Conservation (phyloP, 2,329 filamentous ascomycete genomes). For the Claviceps sp. region DNA sequence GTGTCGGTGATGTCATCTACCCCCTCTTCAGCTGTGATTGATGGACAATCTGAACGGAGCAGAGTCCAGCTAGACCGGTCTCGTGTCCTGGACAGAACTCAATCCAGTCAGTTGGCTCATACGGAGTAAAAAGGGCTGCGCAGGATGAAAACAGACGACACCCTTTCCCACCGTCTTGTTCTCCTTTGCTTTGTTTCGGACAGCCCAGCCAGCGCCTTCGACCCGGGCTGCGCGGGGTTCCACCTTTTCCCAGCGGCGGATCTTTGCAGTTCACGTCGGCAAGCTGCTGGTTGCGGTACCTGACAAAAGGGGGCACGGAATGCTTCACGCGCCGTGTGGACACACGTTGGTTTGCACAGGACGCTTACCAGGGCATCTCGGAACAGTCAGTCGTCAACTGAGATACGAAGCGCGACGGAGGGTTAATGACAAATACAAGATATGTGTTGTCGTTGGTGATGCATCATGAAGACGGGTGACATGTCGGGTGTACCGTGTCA, state of each 20-base stretch:
- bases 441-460: not conserved
- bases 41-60: no score
- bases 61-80: no score
- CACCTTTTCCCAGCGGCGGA: not conserved
- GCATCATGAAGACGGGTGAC: no score
- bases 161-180: no score
- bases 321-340: not conserved
- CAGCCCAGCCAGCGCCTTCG: not conserved
- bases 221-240: not conserved
- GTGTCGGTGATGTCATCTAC: no score
- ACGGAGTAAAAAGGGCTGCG: no score
- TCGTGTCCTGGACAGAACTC: no score
- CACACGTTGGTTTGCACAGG: not conserved
- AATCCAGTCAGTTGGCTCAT: no score
- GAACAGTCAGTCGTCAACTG: not conserved
- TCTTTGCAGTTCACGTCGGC: not conserved
- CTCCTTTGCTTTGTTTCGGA: not conserved
- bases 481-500: not conserved
- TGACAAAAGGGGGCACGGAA: not conserved
- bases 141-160: no score
- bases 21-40: no score
- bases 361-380: not conserved
- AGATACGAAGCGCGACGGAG: not conserved
- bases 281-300: not conserved
- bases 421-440: not conserved